Conservation (phyloP, 192 early-diverging fungal genomes). For the Entophlyctis luteolus region DNA sequence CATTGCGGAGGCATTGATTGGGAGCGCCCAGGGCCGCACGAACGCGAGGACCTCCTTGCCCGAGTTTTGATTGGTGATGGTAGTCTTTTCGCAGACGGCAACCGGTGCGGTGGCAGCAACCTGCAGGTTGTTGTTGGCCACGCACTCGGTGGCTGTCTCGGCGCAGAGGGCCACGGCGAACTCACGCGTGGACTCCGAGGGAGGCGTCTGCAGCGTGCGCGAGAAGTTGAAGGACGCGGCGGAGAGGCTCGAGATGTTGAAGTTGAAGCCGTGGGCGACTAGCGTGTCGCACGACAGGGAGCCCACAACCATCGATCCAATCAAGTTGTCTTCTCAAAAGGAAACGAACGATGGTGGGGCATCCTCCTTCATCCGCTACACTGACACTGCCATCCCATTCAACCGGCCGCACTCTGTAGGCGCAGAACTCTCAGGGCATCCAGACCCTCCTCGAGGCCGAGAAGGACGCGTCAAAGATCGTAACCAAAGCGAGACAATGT, state of each 20-base stretch:
- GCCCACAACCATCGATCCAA: neutral
- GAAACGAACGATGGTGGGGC: neutral
- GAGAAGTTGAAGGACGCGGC: neutral
- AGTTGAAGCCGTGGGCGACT: constrained; percentile 2
- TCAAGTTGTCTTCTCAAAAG: neutral
- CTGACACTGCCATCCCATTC: neutral
- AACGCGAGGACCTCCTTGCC: neutral
- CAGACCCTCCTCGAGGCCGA: constrained; percentile 96
- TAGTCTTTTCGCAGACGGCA: neutral
- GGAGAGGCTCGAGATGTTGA: neutral
- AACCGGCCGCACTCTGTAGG: neutral
- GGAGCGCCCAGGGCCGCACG: neutral
- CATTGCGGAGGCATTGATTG: neutral
- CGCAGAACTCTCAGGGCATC: constrained; percentile 80
- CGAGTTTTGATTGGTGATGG: too few species aligned
- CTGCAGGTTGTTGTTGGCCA: neutral
- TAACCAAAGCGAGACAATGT: constrained; percentile 87
- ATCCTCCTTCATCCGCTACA: neutral
- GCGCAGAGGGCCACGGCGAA: neutral
- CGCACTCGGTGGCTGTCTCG: neutral
- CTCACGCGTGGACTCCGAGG: neutral
- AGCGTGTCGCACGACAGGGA: neutral
- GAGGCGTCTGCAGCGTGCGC: neutral
- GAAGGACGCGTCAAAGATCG: constrained; percentile 90
- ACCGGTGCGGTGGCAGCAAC: neutral